Evolutionary conservation across 176 grass and related monocot genomes (phyloP).

Genomic region (Miscanthus lutarioriparius): DNA sequence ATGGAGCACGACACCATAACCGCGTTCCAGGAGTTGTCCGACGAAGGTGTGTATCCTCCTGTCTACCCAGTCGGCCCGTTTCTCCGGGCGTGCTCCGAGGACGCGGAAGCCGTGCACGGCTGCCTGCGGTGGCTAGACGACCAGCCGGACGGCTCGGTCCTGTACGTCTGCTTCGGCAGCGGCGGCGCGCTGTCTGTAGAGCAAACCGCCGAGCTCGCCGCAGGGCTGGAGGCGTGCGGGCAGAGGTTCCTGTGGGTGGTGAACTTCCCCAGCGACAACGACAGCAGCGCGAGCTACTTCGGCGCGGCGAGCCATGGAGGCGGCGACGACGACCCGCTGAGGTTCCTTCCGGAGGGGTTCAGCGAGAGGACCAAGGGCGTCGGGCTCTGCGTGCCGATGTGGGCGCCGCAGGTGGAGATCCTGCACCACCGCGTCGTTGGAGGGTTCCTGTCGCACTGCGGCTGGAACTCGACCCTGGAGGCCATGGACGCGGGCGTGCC

Average conservation of each 20-base stretch:
- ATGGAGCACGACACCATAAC: conserved; percentile 42
- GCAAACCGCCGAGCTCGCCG: conserved; percentile 52
- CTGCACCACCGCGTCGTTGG: conserved; percentile 39
- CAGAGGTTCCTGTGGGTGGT: too few species aligned
- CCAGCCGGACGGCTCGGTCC: conserved; percentile 56
- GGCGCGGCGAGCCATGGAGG: too few species aligned
- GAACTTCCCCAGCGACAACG: too few species aligned
- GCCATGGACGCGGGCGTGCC: conserved; percentile 44
- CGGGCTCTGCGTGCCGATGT: too few species aligned
- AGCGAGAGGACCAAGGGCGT: too few species aligned
- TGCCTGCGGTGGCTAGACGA: conserved; percentile 56
- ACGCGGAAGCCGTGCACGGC: not conserved
- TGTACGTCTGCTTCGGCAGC: conserved; percentile 67
- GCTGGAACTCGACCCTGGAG: conserved; percentile 76
- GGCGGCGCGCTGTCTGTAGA: conserved; percentile 46
- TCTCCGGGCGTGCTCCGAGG: not conserved
- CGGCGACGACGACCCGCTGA: too few species aligned
- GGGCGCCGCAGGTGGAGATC: conserved; percentile 8
- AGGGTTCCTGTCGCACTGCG: conserved; percentile 69
- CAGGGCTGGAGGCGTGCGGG: conserved; percentile 49
- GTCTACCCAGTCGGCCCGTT: conserved; percentile 49
- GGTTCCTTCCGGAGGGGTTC: too few species aligned
- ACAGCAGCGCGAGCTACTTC: too few species aligned
- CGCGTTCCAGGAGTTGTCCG: not conserved
- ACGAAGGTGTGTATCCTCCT: conserved; percentile 15